Conservation (phyloP, 1,139 yeast species). For the Eremothecium cymbalariae region DNA sequence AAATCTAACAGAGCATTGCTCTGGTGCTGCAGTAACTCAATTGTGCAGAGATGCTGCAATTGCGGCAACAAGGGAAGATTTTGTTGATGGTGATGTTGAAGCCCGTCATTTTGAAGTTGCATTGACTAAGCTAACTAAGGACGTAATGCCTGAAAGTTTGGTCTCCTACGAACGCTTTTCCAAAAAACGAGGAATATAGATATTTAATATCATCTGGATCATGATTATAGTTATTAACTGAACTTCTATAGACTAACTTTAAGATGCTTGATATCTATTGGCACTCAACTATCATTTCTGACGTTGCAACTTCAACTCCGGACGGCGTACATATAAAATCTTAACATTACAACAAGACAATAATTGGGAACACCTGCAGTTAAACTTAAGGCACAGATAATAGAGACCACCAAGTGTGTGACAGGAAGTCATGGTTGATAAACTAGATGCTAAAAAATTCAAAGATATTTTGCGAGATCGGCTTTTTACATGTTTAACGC, state of each 20-base stretch:
- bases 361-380: no score
- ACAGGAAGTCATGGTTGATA: no score
- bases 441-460: constrained; percentile 25
- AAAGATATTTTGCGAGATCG: constrained; percentile 12
- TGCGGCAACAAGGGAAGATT: constrained; percentile 77
- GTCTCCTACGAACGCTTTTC: constrained; percentile 66
- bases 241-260: no score
- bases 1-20: constrained; percentile 68
- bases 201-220: no score
- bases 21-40: constrained; percentile 92
- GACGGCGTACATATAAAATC: no score
- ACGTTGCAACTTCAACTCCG: constrained; percentile 3
- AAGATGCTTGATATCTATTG: no score
- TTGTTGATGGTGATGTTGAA: constrained; percentile 45
- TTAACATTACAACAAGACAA: no score
- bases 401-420: no score
- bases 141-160: constrained; percentile 79
- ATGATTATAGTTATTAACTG: no score
- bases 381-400: no score
- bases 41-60: constrained; percentile 93
- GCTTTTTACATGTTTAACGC: constrained; percentile 16
- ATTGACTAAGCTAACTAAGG: constrained; percentile 54
- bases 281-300: background rate
- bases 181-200: constrained; percentile 25
- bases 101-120: constrained; percentile 68